A percentile compares a stretch with the other conserved stretches of the same genome.
These are phyloP conservation scores for Endothia cerciana DNA, from an alignment of 2,329 filamentous ascomycete genomes.

Conservation along the genomic window DNA sequence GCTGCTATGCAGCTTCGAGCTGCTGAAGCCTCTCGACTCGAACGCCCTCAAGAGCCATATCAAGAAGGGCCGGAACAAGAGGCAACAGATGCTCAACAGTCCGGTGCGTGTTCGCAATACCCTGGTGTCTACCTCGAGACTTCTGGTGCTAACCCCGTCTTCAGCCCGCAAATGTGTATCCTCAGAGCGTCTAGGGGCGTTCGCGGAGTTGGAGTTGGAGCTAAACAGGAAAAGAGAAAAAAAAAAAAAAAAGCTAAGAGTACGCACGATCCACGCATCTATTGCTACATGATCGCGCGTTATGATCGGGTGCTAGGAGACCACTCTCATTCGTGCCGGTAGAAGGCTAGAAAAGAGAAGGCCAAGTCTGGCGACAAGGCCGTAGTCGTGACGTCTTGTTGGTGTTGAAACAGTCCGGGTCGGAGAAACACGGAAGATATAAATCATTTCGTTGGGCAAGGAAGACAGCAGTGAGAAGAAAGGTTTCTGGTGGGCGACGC, in stretches of 20 bases:
- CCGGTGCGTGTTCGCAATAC: conserved; percentile 67
- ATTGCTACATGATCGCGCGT: background rate
- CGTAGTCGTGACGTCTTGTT: conserved; percentile 4
- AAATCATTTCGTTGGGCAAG: background rate
- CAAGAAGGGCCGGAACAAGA: conserved; percentile 94
- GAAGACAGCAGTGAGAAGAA: conserved; percentile 11
- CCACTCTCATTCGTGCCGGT: conserved; percentile 24
- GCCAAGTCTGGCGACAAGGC: conserved; percentile 2
- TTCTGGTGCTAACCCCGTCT: background rate
- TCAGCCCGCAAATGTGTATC: conserved; percentile 29
- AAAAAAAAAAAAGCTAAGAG: background rate
- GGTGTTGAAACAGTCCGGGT: background rate
- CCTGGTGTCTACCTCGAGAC: background rate
- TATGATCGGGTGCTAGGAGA: conserved; percentile 7
- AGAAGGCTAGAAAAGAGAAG: conserved; percentile 23
- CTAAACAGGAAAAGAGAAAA: background rate
- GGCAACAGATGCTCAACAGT: conserved; percentile 94
- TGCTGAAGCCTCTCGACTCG: conserved; percentile 94
- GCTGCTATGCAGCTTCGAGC: conserved; percentile 93
- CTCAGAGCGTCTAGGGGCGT: conserved; percentile 28
- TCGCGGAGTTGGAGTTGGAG: conserved; percentile 7
- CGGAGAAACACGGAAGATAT: conserved; percentile 15
- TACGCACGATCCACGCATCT: background rate
- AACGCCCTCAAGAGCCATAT: conserved; percentile 97
- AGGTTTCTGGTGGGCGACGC: background rate